Base-by-base conservation (phyloP, 2,329 filamentous ascomycete genomes). In the Apiospora saccharicola region DNA sequence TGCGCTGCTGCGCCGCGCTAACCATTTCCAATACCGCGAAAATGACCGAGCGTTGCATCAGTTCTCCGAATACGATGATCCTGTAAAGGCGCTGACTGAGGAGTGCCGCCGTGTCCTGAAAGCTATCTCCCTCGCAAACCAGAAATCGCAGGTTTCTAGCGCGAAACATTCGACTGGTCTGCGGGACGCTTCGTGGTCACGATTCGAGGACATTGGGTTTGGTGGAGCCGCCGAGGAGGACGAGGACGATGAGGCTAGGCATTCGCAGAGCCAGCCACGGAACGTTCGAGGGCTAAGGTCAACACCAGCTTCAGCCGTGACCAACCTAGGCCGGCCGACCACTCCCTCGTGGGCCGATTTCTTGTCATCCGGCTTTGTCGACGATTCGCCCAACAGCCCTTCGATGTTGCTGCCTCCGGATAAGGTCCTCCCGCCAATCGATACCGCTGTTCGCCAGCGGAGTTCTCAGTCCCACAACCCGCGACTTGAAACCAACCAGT, bases 311-410 rank as follows among this genome's bases (percentile, higher is more conserved):
- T 94, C 94, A 13, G 89, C 89, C 70, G 88, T 83, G n/a, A 88
- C 88, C 61, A 90, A 92, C 72, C 83, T 93, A 67, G 94, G 90
- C 47, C 90, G 96, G 72, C 96, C 96, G 1, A 98, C 95, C 0
- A 99, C 96, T 0, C 96, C 96, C 0, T 98, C 96, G 0, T 99
- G 96, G 96, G 96, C 96, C 3, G 96, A 99, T 81, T 99, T 99
- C 81, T 87, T 99, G 72, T 98, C 95, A 0, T 94, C 95, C 57
- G 96, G 96, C 1, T 99, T 99, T 79, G 87, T 93, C 30, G 95
- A 98, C 76, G 91, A 92, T 73, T 88, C 87, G n/a, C 85, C 88
- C n/a, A 87, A 87, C 75, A 86, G 88, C 41, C 87, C 89, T 14
- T 93, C 93, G 69, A 83, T 97, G 68, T 85, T 98, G 37, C 86